Evolutionary conservation across 1,284 basidiomycete genomes (phyloP).

Genomic region (Phaffia rhodozyma): DNA sequence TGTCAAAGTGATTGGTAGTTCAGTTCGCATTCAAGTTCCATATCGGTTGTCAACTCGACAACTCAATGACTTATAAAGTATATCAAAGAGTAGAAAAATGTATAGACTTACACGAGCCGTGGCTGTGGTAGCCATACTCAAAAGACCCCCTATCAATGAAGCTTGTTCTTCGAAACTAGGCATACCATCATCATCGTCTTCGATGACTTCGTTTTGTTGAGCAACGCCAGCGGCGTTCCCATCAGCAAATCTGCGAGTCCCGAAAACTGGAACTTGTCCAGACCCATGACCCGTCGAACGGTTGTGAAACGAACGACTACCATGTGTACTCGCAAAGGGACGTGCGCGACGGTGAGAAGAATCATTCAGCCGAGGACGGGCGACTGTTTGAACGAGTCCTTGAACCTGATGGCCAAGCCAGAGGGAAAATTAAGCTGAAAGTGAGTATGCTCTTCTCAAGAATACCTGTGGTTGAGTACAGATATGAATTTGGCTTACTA

Average conservation of each 20-base stretch:
- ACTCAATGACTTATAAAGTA: not conserved
- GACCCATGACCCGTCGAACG: too few species aligned
- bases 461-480: too few species aligned
- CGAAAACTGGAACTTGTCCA: too few species aligned
- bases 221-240: not conserved
- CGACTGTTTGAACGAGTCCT: conserved; percentile 15
- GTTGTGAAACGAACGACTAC: too few species aligned
- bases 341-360: not conserved
- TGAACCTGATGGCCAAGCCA: conserved; percentile 7
- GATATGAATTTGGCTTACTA: not conserved
- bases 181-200: not conserved
- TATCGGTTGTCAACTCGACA: too few species aligned
- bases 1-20: not conserved
- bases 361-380: not conserved
- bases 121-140: conserved; percentile 12
- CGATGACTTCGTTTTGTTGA: not conserved
- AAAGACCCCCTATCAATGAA: conserved; percentile 6
- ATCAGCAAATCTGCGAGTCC: not conserved
- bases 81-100: not conserved
- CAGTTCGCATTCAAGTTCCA: too few species aligned
- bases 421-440: too few species aligned
- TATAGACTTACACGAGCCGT: conserved; percentile 4
- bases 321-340: not conserved
- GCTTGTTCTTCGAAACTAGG: conserved; percentile 16
- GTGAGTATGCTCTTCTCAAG: too few species aligned